A percentile compares a stretch with the other conserved stretches of the same genome.
These are phyloP conservation scores for Pseudogymnoascus sp. DNA, from an alignment of 2,329 filamentous ascomycete species.

Conservation along the genomic window DNA sequence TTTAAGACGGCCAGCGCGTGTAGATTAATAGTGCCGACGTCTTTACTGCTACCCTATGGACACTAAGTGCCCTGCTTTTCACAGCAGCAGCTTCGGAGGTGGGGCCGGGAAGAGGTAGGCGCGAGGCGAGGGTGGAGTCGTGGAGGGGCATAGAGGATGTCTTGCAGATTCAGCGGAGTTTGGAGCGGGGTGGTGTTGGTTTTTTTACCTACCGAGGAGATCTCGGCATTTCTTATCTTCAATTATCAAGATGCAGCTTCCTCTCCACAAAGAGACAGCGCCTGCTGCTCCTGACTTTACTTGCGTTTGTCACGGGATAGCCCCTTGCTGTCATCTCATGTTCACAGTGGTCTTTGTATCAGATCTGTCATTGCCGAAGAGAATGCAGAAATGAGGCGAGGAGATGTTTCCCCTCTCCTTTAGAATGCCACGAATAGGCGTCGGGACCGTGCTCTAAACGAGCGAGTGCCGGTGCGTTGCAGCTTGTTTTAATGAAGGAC, in stretches of 20 bases:
- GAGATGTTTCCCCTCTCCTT: neutral
- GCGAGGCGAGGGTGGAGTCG: neutral
- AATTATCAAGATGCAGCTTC: neutral
- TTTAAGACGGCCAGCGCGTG: neutral
- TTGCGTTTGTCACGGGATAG: neutral
- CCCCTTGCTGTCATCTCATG: neutral
- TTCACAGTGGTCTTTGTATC: neutral
- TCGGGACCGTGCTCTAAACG: neutral
- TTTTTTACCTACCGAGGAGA: constrained; percentile 2
- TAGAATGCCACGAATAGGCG: neutral
- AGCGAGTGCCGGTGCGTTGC: neutral
- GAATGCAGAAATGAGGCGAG: neutral
- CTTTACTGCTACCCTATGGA: neutral
- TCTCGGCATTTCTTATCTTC: constrained; percentile 3
- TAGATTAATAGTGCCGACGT: neutral
- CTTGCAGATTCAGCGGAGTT: neutral
- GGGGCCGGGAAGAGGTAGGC: neutral
- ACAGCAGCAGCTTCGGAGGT: neutral
- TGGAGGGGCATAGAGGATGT: neutral
- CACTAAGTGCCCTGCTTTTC: neutral
- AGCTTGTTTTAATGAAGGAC: neutral
- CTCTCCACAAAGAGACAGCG: neutral
- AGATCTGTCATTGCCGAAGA: neutral
- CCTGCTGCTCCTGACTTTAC: neutral
- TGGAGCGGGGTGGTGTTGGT: neutral